These are phyloP conservation scores for Tilletiopsis washingtonensis DNA, from an alignment of 1,284 basidiomycete genomes.

Conservation along the genomic window DNA sequence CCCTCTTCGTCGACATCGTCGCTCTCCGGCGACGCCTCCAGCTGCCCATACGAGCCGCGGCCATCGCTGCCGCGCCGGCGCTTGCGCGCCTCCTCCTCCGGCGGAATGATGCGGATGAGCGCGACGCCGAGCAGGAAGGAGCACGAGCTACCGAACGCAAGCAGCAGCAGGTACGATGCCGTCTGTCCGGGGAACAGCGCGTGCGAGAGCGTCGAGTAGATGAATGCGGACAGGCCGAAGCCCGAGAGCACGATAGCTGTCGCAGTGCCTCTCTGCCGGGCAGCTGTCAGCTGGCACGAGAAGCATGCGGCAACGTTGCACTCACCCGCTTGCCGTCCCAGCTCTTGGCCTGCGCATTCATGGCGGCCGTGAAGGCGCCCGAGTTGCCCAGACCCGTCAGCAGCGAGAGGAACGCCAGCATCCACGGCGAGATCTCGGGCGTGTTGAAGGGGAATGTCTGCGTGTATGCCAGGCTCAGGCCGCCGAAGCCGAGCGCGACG, in stretches of 20 bases:
- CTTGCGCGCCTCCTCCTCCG: slow-evolving; percentile 7
- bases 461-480: slow-evolving; percentile 17
- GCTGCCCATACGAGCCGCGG: not conserved
- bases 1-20: not conserved
- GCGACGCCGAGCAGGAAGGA: slow-evolving; percentile 64
- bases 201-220: slow-evolving; percentile 65
- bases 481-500: slow-evolving; percentile 31
- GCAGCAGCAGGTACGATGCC: slow-evolving; percentile 60
- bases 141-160: slow-evolving; percentile 62
- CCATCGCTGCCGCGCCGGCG: not conserved
- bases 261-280: slow-evolving; percentile 61
- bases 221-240: slow-evolving; percentile 74
- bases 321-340: slow-evolving; percentile 21
- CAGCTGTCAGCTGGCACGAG: slow-evolving; percentile 56
- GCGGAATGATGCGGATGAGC: slow-evolving; percentile 58
- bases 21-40: not conserved
- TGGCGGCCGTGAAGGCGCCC: slow-evolving; percentile 43
- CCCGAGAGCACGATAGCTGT: slow-evolving; percentile 69
- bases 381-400: slow-evolving; percentile 36
- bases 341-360: slow-evolving; percentile 44
- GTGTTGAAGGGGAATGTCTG: not conserved
- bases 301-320: slow-evolving; percentile 14
- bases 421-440: slow-evolving; percentile 8
- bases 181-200: slow-evolving; percentile 63
- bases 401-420: slow-evolving; percentile 33